Evolutionary conservation across 768 basidiomycete species (phyloP).

Genomic region (Dictyophora rubrovolvata): DNA sequence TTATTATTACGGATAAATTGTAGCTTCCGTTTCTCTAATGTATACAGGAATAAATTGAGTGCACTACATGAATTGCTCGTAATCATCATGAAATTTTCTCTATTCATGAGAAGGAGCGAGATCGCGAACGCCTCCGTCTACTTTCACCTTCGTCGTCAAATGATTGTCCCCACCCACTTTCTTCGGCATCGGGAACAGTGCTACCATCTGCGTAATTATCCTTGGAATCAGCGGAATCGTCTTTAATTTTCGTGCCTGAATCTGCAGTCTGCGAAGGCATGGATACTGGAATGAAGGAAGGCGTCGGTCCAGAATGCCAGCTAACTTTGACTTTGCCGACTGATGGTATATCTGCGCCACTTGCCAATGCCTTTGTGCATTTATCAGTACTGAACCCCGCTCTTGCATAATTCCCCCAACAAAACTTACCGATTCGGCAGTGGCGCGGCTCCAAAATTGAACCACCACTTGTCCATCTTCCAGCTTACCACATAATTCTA

Average conservation of each 20-base stretch:
- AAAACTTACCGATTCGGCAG: conserved; percentile 61
- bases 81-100: too few species aligned
- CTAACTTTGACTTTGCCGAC: conserved; percentile 56
- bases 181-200: not conserved
- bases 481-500: conserved; percentile 50
- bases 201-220: not conserved
- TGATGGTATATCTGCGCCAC: conserved; percentile 56
- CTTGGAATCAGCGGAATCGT: not conserved
- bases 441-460: conserved; percentile 58
- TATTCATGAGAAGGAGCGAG: conserved; percentile 2
- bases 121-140: conserved; percentile 8
- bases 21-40: too few species aligned
- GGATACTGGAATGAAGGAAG: not conserved
- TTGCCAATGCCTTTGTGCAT: conserved; percentile 51
- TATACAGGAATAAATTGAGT: too few species aligned
- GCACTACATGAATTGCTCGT: too few species aligned
- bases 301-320: conserved; percentile 42
- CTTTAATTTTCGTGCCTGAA: not conserved
- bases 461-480: conserved; percentile 56
- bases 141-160: conserved; percentile 8
- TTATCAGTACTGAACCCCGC: not conserved
- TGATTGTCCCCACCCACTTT: conserved; percentile 5
- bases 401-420: not conserved
- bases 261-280: not conserved
- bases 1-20: too few species aligned